Percentiles rank a stretch among this genome's conserved stretches.
These are phyloP conservation scores for Yamadazyma phyllophila DNA, from an alignment of 805 yeast species.

Conservation along the genomic window DNA sequence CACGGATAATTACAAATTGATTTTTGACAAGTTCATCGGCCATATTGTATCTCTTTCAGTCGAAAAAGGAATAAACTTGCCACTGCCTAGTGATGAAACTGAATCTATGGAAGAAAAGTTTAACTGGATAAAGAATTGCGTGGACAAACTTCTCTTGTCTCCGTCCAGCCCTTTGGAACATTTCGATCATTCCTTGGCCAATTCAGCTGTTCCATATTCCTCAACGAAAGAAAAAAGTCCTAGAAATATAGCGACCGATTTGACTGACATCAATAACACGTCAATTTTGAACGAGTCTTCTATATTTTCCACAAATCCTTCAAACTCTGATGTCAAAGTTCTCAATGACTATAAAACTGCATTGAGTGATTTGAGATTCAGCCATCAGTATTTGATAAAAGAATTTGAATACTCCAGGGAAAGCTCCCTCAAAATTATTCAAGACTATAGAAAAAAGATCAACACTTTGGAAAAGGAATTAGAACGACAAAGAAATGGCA, in stretches of 20 bases:
- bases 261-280: slow-evolving; percentile 14
- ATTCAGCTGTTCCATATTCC: slow-evolving; percentile 12
- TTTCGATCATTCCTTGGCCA: slow-evolving; percentile 8
- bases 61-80: slow-evolving; percentile 40
- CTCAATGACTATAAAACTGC: slow-evolving; percentile 50
- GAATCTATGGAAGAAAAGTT: slow-evolving; percentile 24
- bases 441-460: slow-evolving; percentile 51
- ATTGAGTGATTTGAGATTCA: slow-evolving; percentile 64
- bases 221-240: slow-evolving; percentile 15
- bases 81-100: slow-evolving; percentile 21
- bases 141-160: slow-evolving; percentile 28
- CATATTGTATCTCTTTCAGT: slow-evolving; percentile 48
- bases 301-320: slow-evolving; percentile 25
- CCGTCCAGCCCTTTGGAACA: neutral
- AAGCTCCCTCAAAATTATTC: slow-evolving; percentile 51
- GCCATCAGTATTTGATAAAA: slow-evolving; percentile 65
- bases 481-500: neutral
- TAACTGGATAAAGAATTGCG: slow-evolving; percentile 40
- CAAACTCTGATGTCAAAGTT: slow-evolving; percentile 7
- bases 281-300: slow-evolving; percentile 29
- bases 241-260: slow-evolving; percentile 6
- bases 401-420: slow-evolving; percentile 67
- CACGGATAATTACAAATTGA: slow-evolving; percentile 4
- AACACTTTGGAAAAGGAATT: slow-evolving; percentile 51
- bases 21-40: slow-evolving; percentile 44